A percentile compares a stretch with the other conserved stretches of the same genome.
Conservation (phyloP, 139 green algal genomes). For the Penium margaritaceum region DNA sequence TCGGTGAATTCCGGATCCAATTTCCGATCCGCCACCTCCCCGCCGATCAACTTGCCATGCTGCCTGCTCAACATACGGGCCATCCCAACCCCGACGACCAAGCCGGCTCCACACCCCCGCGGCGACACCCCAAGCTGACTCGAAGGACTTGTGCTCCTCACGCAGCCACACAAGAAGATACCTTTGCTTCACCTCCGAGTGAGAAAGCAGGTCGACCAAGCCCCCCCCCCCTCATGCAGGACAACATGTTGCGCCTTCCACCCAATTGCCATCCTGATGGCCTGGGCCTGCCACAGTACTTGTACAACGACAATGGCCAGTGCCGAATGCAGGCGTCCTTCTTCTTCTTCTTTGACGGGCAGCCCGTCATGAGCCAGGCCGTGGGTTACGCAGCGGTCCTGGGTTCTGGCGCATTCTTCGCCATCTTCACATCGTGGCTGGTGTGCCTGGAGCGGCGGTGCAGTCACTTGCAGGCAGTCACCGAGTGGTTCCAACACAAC, state of each 20-base stretch:
- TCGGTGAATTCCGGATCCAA: too few relatives aligned
- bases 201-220: too few relatives aligned
- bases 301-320: background rate
- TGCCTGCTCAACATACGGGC: too few relatives aligned
- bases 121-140: too few relatives aligned
- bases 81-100: too few relatives aligned
- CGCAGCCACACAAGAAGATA: too few relatives aligned
- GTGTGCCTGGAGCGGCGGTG: constrained; percentile 37
- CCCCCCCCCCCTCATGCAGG: too few relatives aligned
- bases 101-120: too few relatives aligned
- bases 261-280: constrained; percentile 21
- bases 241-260: background rate
- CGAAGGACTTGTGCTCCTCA: too few relatives aligned
- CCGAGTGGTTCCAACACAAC: constrained; percentile 56
- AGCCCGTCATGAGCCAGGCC: background rate
- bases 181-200: too few relatives aligned
- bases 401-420: constrained; percentile 15
- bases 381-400: constrained; percentile 22
- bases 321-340: constrained; percentile 17
- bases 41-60: too few relatives aligned
- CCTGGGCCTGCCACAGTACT: constrained; percentile 17
- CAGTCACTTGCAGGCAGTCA: constrained; percentile 16
- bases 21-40: too few relatives aligned
- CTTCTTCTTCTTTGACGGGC: constrained; percentile 10
- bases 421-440: constrained; percentile 12